Evolutionary conservation across 2,329 filamentous ascomycete genomes (phyloP).

Genomic region (Colletotrichum salicis): DNA sequence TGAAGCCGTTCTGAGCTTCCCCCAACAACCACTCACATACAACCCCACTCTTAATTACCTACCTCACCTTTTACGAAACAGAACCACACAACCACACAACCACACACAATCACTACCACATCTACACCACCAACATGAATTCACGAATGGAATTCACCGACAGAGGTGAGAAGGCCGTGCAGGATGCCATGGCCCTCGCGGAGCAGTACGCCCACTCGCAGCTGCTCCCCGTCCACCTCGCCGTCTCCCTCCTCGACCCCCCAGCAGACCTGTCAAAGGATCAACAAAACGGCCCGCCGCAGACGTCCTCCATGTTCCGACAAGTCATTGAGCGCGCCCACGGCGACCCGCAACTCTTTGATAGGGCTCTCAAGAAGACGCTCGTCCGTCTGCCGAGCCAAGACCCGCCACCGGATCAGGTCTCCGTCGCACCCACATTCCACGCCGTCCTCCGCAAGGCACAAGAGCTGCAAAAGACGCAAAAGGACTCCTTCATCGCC

Average conservation of each 20-base stretch:
- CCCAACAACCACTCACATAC: background rate
- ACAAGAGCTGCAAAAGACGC: constrained; percentile 92
- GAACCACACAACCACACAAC: constrained; percentile 32
- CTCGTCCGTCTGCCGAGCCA: constrained; percentile 93
- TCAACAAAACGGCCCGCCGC: constrained; percentile 79
- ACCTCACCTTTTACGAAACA: background rate
- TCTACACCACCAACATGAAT: constrained; percentile 65
- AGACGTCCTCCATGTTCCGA: constrained; percentile 81
- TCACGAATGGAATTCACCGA: constrained; percentile 93
- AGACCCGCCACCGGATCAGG: constrained; percentile 90
- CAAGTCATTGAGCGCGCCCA: constrained; percentile 95
- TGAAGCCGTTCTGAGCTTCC: constrained; percentile 33
- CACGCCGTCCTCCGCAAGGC: constrained; percentile 85
- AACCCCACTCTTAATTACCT: constrained; percentile 18
- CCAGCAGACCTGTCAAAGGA: constrained; percentile 82
- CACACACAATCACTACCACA: constrained; percentile 33
- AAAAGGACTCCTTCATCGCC: constrained; percentile 94
- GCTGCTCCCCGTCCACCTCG: constrained; percentile 89
- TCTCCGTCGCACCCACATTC: constrained; percentile 84
- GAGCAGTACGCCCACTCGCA: constrained; percentile 93
- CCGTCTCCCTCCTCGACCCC: constrained; percentile 82
- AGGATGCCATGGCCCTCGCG: constrained; percentile 87
- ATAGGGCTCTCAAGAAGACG: constrained; percentile 89
- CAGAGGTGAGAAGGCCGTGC: constrained; percentile 87
- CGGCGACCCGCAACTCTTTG: constrained; percentile 89